A percentile compares a stretch with the other conserved stretches of the same genome.
Evolutionary conservation across 352 stramenopile genomes (phyloP).

Genomic region (Phytophthora citricola): DNA sequence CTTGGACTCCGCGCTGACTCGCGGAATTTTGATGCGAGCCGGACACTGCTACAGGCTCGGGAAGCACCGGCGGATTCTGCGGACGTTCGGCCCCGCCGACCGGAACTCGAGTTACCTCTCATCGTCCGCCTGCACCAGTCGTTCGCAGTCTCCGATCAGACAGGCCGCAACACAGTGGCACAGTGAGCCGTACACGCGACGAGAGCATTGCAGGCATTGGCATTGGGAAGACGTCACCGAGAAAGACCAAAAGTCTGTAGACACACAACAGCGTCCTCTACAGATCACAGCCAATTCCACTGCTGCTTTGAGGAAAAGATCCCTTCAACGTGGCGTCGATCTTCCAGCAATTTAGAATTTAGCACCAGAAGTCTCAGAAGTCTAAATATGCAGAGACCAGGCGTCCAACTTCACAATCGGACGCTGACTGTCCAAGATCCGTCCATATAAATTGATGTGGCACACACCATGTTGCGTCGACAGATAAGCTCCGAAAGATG

Average conservation of each 20-base stretch:
- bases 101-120: slow-evolving; percentile 26
- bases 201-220: neutral
- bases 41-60: neutral
- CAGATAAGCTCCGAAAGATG: slow-evolving; percentile 2
- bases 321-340: slow-evolving; percentile 14
- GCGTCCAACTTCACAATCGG: slow-evolving; percentile 11
- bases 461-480: neutral
- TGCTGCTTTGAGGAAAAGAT: slow-evolving; percentile 6
- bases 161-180: slow-evolving; percentile 25
- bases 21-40: slow-evolving; percentile 20
- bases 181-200: slow-evolving; percentile 8
- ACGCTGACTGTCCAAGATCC: slow-evolving; percentile 27
- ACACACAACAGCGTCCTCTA: neutral
- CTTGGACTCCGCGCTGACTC: neutral
- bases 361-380: slow-evolving; percentile 8
- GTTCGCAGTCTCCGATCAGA: slow-evolving; percentile 32
- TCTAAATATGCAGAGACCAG: slow-evolving; percentile 14
- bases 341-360: slow-evolving; percentile 8
- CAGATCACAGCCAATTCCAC: too few species aligned
- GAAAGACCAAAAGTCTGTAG: neutral
- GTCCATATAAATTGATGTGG: neutral
- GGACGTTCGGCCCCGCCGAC: slow-evolving; percentile 18
- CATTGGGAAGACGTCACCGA: slow-evolving; percentile 1
- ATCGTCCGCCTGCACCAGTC: slow-evolving; percentile 27
- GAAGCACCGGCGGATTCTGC: slow-evolving; percentile 16